Base-by-base conservation (phyloP, 371 early-diverging fungal species). In the Saksenaea oblongispora region DNA sequence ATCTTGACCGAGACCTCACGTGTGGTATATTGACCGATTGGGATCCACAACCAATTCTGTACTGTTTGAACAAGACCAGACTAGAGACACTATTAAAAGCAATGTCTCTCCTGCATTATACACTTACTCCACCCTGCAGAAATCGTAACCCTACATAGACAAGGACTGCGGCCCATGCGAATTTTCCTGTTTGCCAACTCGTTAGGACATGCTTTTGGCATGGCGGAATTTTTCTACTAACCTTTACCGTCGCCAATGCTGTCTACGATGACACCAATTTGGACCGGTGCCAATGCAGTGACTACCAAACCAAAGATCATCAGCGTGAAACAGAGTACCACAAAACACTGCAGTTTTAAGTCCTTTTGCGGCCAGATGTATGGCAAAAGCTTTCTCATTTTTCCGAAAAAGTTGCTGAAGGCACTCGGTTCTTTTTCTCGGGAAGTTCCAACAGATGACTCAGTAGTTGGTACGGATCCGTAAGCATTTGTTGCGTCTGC, bases 1-100 rank as follows among this genome's bases (percentile, higher is more conserved):
- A 95, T 89, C 31, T 85, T 82, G 17, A 97, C 89, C 5, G 93
- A 91, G 22, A 96, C 80, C 59, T 91, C 87, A 31, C 92, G 85
- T 0, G 96, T 94, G n/a, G 93, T 94, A 74, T 84, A 91, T 78
- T 93, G 96, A 3, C 92, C 91, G 7, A 98, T 89, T 2, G 96
- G 97, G 22, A 96, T 89, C 95, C 96, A 97, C 3, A 92, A 72
- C 62, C 89, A 84, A 63, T 86, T 90, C 70, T 96, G 95, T 18
- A 91, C 39, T 1, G 90, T 85, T 59, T 89, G 87, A 36, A 96
- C 75, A 8, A 95, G 66, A 24, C 97, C 96, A n/a, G 89, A 71
- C 71, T 76, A 62, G 7, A 59, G 39, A 56, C 10, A 22, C 51
- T 47, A 47, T 47, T 47, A 47, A 47, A 47, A 47, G 51, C 51